A percentile compares a stretch with the other conserved stretches of the same genome.
These are phyloP conservation scores for Wickerhamiella dianesei DNA, from an alignment of 805 yeast genomes.

Conservation along the genomic window DNA sequence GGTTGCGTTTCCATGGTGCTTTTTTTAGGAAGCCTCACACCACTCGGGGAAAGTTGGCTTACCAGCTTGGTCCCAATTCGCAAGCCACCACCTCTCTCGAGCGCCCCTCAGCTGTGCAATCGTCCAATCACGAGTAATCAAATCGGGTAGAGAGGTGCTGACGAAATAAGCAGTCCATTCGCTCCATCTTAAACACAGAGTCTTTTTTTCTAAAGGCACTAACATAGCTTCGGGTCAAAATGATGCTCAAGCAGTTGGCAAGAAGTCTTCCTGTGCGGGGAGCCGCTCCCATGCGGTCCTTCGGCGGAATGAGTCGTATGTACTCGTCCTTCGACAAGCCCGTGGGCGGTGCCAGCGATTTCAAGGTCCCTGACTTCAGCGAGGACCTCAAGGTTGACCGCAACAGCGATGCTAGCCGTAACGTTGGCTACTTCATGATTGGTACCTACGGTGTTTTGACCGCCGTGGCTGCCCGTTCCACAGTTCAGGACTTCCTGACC, in stretches of 20 bases:
- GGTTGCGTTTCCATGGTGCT: no score
- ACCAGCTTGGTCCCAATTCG: neutral
- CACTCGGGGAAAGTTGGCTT: no score
- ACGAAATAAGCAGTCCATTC: neutral
- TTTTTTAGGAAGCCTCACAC: no score
- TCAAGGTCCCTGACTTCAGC: constrained; percentile 84
- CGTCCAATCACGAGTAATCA: neutral
- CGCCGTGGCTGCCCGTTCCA: constrained; percentile 91
- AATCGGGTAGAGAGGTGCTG: neutral
- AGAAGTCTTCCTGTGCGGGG: neutral
- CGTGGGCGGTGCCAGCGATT: constrained; percentile 37
- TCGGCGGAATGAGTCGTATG: constrained; percentile 4
- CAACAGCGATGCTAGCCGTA: constrained; percentile 66
- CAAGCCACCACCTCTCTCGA: neutral
- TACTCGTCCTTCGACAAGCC: constrained; percentile 16
- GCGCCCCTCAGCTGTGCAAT: neutral
- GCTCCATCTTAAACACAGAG: neutral
- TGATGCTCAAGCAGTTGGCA: neutral
- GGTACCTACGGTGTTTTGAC: constrained; percentile 85
- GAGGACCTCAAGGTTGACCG: constrained; percentile 59
- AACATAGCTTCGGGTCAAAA: neutral
- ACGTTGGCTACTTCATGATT: constrained; percentile 91
- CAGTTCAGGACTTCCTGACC: constrained; percentile 79
- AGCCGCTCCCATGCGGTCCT: neutral
- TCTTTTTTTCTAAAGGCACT: neutral